Evolutionary conservation across 2,329 filamentous ascomycete genomes (phyloP).

Genomic region (Claviceps africana): DNA sequence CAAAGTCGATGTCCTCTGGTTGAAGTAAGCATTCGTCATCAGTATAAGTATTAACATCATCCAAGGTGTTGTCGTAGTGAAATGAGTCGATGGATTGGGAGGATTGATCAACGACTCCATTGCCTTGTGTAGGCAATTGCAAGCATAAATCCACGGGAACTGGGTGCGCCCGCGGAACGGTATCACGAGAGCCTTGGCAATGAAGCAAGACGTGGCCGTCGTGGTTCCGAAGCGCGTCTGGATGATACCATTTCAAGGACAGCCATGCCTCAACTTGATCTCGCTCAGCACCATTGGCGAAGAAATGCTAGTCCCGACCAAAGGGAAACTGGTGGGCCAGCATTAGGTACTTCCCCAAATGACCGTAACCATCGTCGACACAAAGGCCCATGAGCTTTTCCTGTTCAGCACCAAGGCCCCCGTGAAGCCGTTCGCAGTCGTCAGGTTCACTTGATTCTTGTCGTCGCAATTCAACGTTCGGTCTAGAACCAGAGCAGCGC

Average conservation of each 20-base stretch:
- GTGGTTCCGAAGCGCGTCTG: not conserved
- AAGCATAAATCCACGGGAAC: not conserved
- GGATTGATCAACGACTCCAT: not conserved
- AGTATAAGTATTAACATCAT: slow-evolving; percentile 53
- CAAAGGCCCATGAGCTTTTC: slow-evolving; percentile 9
- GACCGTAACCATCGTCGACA: not conserved
- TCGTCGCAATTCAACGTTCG: slow-evolving; percentile 7
- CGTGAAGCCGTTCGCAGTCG: slow-evolving; percentile 8
- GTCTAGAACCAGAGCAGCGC: slow-evolving; percentile 19
- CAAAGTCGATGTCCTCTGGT: slow-evolving; percentile 98
- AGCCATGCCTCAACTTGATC: not conserved
- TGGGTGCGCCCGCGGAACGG: not conserved
- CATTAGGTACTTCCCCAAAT: not conserved
- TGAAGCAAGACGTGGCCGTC: not conserved
- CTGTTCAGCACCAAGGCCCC: slow-evolving; percentile 15
- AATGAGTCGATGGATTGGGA: slow-evolving; percentile 18
- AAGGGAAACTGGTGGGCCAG: not conserved
- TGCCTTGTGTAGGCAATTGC: not conserved
- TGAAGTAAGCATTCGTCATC: slow-evolving; percentile 75
- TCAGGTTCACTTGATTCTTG: slow-evolving; percentile 27
- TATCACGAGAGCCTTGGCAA: not conserved
- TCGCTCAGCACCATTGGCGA: not conserved
- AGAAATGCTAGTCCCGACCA: slow-evolving; percentile 4
- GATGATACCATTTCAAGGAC: not conserved
- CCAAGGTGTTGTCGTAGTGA: slow-evolving; percentile 34